These are phyloP conservation scores for Metarhizium guizhouense DNA, from an alignment of 2,329 filamentous ascomycete genomes.

Conservation along the genomic window DNA sequence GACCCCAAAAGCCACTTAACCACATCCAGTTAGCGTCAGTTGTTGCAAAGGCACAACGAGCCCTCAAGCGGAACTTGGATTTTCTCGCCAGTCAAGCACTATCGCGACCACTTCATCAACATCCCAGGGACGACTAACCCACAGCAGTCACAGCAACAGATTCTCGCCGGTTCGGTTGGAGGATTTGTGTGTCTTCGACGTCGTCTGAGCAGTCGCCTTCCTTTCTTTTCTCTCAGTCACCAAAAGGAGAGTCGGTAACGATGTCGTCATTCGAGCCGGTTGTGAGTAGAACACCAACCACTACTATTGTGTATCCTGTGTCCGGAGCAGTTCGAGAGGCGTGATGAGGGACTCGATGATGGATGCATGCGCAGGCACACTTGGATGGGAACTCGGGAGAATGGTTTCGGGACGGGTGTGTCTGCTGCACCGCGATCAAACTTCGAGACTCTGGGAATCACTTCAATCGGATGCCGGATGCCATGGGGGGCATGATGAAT, in stretches of 20 bases:
- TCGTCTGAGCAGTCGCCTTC: constrained; percentile 26
- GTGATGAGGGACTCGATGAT: constrained; percentile 1
- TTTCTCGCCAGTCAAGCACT: constrained; percentile 28
- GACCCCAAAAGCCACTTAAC: constrained; percentile 19
- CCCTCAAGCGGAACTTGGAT: constrained; percentile 29
- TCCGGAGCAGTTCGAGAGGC: constrained; percentile 4
- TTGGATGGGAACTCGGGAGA: background rate
- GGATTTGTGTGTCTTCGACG: constrained; percentile 26
- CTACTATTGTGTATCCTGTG: background rate
- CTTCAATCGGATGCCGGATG: background rate
- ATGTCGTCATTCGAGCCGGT: constrained; percentile 61
- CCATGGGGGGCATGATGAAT: background rate
- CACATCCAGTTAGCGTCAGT: constrained; percentile 23
- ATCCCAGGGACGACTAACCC: constrained; percentile 31
- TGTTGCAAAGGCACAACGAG: constrained; percentile 30
- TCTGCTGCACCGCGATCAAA: constrained; percentile 1
- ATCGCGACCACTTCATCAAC: constrained; percentile 32
- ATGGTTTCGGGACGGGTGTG: constrained; percentile 2
- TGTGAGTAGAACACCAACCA: constrained; percentile 42
- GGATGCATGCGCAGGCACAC: constrained; percentile 5
- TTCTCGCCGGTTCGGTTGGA: constrained; percentile 29
- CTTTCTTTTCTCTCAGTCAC: constrained; percentile 19
- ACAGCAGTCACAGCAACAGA: constrained; percentile 30
- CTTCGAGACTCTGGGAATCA: background rate
- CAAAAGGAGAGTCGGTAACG: constrained; percentile 32